Base-by-base conservation (phyloP, 106 monocot genomes). In the Allium sativum region DNA sequence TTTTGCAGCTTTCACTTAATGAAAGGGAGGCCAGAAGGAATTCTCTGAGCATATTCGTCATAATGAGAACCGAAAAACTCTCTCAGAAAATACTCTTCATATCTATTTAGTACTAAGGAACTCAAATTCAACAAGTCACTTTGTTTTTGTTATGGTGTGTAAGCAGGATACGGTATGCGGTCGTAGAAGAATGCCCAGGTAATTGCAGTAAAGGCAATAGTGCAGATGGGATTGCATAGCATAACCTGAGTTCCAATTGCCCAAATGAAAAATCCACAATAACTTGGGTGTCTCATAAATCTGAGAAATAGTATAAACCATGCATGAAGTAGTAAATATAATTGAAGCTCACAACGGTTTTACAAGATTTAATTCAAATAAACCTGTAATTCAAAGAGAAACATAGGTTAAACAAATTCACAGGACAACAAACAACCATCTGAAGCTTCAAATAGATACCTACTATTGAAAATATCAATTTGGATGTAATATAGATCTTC, bases 1-100 rank as follows among this genome's bases (percentile, higher is more conserved):
- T 50, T 16, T 52, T 66, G 8, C 21, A 8, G 62, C 14, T 42
- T 19, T 95, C 81, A 99, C 60, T 68, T 85, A 54, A 99, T 83
- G 60, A 92, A 92, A 42, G 98, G 98, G 18, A 99, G 68, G 48
- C 98, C 98, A 61, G 98, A 99, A 12, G 80, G 85, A 42, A 92
- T 83, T 55, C 48, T 47, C 21, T 40, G 53, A 44, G 83, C 88
- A 74, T 99, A 99, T 58, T 88, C 88, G 1, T 58, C 59, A 40
- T 99, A 99, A 21, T 69, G 68, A 12, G 52, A 41, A 10, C 98
- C 98, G 68, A 99, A 99, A 53, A 99, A 92, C 78, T 92, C 85
- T 69, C 70, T 88, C 76, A 99, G 70, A 72, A 99, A 92, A 73
- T 81, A 92, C 48, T 92, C 92, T 68, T 99, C 92, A 58, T 99